Base-by-base conservation (phyloP, 495 filamentous ascomycete species). In the Trichoderma reesei region DNA sequence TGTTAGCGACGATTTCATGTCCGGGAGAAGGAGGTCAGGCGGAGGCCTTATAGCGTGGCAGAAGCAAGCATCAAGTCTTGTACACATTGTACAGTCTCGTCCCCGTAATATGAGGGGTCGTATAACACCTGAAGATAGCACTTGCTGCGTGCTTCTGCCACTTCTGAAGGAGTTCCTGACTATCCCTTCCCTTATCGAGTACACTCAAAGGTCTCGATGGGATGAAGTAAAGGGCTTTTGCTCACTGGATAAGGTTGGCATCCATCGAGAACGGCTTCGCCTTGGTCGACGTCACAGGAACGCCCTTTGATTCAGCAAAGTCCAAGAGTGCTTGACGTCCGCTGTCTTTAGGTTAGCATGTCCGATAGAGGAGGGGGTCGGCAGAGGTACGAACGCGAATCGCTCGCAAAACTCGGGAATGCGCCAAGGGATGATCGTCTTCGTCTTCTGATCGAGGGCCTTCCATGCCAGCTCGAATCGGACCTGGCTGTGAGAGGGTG, bases 351-450 rank as follows among this genome's bases (percentile, higher is more conserved):
- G 8, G 39, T 41, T 41, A 41, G 39, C 13, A 41, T 41, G 8
- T 41, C 39, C 39, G 39, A 41, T 7, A 41, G 39, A 41, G 39
- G 2, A 2, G 1, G 39, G 39, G 39, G 39, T 13, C 39, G 39
- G 39, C 8, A 41, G 39, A 13, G 81, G 80, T 56, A 18, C 48
- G n/a, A 9, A 56, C 59, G n/a, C 36, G 9, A 92, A 95, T 60
- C 84, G 82, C 69, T 89, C 77, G 80, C 86, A 91, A 83, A 98
- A 96, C 70, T 86, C 83, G 59, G 89, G 87, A 60, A 90, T 79
- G 67, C 93, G 80, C 92, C 93, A 96, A 38, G 91, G 93, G 59
- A 91, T 90, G 72, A 96, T 90, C 76, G 95, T 83, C 77, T 92
- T 89, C 77, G 92, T 89, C 56, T 77, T 76, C 63, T 89, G 90